Percentiles rank a stretch among this genome's conserved stretches.
These are phyloP conservation scores for Tetrapisispora pingtungensis DNA, from an alignment of 805 yeast genomes.

Conservation along the genomic window DNA sequence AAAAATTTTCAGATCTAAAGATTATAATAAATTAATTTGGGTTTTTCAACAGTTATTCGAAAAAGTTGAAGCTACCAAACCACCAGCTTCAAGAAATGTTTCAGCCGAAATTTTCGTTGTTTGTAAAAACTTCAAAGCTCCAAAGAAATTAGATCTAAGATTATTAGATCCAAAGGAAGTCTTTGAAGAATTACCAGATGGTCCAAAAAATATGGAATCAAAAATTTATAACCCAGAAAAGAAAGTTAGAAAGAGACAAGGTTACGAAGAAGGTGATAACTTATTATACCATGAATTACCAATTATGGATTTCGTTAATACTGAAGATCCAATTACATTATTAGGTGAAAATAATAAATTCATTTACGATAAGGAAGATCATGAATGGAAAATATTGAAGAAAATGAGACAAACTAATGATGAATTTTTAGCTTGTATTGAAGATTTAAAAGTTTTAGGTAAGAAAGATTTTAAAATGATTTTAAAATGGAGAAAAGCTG, in stretches of 20 bases:
- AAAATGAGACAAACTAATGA: conserved; percentile 68
- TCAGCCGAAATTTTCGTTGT: conserved; percentile 98
- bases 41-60: conserved; percentile 92
- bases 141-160: conserved; percentile 88
- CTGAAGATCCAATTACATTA: conserved; percentile 73
- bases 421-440: conserved; percentile 73
- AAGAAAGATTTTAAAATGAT: conserved; percentile 83
- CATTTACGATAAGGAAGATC: conserved; percentile 45
- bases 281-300: conserved; percentile 59
- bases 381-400: conserved; percentile 61
- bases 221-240: conserved; percentile 92
- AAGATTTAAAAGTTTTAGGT: conserved; percentile 89
- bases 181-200: conserved; percentile 79
- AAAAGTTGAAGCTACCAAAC: conserved; percentile 96
- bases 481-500: conserved; percentile 80
- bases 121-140: conserved; percentile 92
- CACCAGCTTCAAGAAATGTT: conserved; percentile 97
- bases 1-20: conserved; percentile 96
- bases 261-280: conserved; percentile 93
- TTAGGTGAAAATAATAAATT: conserved; percentile 67
- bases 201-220: conserved; percentile 73
- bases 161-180: conserved; percentile 86
- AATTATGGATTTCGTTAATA: conserved; percentile 68
- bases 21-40: conserved; percentile 95
- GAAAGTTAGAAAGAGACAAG: conserved; percentile 82